Percentiles rank a stretch among this genome's conserved stretches.
phyloP scores from a whole-genome alignment of 2,329 filamentous ascomycete species.

The Diaporthe sp. region DNA sequence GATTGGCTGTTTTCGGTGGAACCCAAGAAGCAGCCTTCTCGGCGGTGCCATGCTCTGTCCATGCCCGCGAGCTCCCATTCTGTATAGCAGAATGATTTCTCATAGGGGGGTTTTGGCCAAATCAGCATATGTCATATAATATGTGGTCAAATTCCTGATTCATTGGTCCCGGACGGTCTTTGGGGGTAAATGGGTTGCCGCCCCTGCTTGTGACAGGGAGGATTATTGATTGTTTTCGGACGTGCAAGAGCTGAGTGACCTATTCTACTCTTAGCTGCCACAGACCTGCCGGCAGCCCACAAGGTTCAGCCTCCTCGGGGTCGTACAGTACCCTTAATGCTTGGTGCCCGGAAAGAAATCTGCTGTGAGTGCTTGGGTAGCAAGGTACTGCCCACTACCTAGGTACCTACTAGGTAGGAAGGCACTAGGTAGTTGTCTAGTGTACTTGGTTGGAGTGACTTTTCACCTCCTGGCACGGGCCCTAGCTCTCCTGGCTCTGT shows the following conservation, averaged over 20 bases:
- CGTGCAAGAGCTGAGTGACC: neutral
- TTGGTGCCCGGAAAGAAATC: constrained; percentile 11
- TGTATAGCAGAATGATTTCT: neutral
- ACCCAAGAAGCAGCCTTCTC: constrained; percentile 16
- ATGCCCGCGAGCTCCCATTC: neutral
- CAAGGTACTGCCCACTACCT: neutral
- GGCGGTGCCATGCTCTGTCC: neutral
- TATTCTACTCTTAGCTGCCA: neutral
- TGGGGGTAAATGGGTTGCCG: neutral
- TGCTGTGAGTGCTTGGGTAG: neutral
- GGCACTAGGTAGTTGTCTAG: neutral
- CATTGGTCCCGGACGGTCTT: neutral
- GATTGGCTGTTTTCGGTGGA: constrained; percentile 7
- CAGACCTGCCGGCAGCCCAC: constrained; percentile 8
- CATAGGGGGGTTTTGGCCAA: neutral
- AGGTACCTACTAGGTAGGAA: too few relatives aligned
- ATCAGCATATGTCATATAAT: neutral
- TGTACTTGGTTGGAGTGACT: neutral
- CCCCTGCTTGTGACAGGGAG: constrained; percentile 1
- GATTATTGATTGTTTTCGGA: neutral
- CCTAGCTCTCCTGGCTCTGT: constrained; percentile 1
- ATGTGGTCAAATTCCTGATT: neutral
- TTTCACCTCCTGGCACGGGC: neutral
- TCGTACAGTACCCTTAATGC: neutral
- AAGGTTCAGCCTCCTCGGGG: constrained; percentile 28